Evolutionary conservation across 1,284 basidiomycete genomes (phyloP).

Genomic region (Pyrrhoderma lamaoense): DNA sequence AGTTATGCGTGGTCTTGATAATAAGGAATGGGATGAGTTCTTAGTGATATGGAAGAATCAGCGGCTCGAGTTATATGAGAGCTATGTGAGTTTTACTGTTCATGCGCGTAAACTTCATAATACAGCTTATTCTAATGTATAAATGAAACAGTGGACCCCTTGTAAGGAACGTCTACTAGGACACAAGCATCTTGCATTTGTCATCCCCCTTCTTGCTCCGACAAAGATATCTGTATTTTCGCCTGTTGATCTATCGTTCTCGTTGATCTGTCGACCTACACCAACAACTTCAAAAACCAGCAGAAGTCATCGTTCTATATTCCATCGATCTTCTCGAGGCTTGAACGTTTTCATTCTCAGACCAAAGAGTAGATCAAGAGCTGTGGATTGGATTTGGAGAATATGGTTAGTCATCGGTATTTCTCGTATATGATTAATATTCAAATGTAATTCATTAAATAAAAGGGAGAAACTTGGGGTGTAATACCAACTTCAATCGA

Average conservation of each 20-base stretch:
- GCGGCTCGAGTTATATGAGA: conserved; percentile 70
- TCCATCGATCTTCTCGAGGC: conserved; percentile 49
- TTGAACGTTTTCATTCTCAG: conserved; percentile 78
- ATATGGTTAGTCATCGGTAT: conserved; percentile 46
- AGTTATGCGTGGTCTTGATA: conserved; percentile 51
- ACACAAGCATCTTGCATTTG: conserved; percentile 61
- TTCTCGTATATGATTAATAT: not conserved
- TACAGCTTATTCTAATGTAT: too few species aligned
- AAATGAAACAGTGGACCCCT: conserved; percentile 52
- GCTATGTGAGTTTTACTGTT: conserved; percentile 39
- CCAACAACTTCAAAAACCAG: conserved; percentile 34
- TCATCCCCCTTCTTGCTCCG: conserved; percentile 55
- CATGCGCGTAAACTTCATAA: conserved; percentile 19
- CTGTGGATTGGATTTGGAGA: conserved; percentile 79
- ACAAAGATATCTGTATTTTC: conserved; percentile 75
- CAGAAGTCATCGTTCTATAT: conserved; percentile 35
- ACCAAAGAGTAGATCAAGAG: conserved; percentile 58
- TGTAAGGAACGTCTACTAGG: conserved; percentile 55
- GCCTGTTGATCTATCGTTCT: conserved; percentile 75
- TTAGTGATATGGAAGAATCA: conserved; percentile 73
- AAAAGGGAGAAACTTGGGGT: conserved; percentile 58
- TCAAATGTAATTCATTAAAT: not conserved
- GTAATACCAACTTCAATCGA: conserved; percentile 38
- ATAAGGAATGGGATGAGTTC: conserved; percentile 69
- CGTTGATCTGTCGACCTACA: conserved; percentile 59